phyloP scores from a whole-genome alignment of 225 moss, liverwort and hornwort species.

The Physcomitrellopsis africana region DNA sequence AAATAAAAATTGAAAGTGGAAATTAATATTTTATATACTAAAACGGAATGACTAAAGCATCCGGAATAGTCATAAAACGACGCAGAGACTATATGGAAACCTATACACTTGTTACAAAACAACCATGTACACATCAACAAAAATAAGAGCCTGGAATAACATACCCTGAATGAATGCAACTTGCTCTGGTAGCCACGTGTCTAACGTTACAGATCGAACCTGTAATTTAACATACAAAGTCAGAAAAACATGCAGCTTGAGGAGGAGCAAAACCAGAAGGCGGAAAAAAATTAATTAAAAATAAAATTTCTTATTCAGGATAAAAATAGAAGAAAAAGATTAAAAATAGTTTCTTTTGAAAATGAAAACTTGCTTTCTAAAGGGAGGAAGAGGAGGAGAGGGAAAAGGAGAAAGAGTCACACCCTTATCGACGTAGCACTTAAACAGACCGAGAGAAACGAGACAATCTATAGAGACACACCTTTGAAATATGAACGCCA shows the following conservation, averaged over 20 bases:
- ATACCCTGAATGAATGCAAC: conserved; percentile 92
- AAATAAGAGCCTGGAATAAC: conserved; percentile 6
- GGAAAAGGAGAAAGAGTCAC: too few species aligned
- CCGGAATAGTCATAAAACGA: background rate
- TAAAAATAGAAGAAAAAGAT: too few species aligned
- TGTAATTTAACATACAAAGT: conserved; percentile 36
- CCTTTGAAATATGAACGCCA: conserved; percentile 98
- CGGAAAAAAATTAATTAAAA: too few species aligned
- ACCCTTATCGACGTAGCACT: background rate
- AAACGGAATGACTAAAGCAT: too few species aligned
- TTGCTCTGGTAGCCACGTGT: conserved; percentile 99
- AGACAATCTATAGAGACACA: conserved; percentile 29
- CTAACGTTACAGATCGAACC: conserved; percentile 98
- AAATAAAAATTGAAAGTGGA: too few species aligned
- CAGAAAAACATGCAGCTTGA: conserved; percentile 25
- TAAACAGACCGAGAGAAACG: conserved; percentile 5
- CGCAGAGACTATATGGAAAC: background rate
- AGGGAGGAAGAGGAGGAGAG: too few species aligned
- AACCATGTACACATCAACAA: background rate
- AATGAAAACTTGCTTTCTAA: too few species aligned
- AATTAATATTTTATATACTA: too few species aligned
- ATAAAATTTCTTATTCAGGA: too few species aligned
- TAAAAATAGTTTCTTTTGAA: too few species aligned
- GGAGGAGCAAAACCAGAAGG: background rate
- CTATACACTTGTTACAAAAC: background rate